Evolutionary conservation across 2,329 filamentous ascomycete species (phyloP), one percentile per base, ranked within the genome.

Genomic region (Ophiosphaerella narmari): DNA sequence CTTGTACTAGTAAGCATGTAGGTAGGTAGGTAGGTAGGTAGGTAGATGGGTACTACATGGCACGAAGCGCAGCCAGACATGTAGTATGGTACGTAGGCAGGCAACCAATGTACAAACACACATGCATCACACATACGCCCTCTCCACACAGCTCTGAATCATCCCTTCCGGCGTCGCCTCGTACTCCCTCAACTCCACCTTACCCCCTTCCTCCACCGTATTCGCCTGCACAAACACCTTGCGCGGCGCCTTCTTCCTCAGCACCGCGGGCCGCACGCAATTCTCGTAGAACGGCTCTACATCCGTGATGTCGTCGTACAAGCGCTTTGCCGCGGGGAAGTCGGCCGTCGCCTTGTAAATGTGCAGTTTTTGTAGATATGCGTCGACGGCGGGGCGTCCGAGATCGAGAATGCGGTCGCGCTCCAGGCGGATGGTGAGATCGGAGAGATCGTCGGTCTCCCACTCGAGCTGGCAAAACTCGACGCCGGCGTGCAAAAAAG

Each of bases 151-250:
- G 40, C 72, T 74, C 60, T 68, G 59, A 43, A 74, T 68, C 78
- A 97, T 86, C 5, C 92, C 92, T 72, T 89, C 83, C 6, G 87
- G 78, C 5, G 85, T 89, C 1, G 91, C 82, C 61, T 95, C 90
- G 74, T 97, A 97, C 76, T 97, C 91, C 77, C 87, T 89, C 73
- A 96, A 75, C 49, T 88, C 90, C 1, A 74, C 75, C 56, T 76
- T 74, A 2, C 65, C 70, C 18, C 59, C 81, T 38, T 53, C 55
- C 54, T 88, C 84, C 48, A 86, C 82, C 0, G 93, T 97, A 74
- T 96, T 97, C 52, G 90, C 91, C 78, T 97, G 92, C 46, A 97
- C 91, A 77, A 96, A 97, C 38, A 97, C 87, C 79, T 92, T 92
- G 52, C 89, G 79, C n/a, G 89, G 89, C 74, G 89, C 88, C 77